phyloP scores from a whole-genome alignment of 371 early-diverging fungal species.

The Nosema muscidifuracis region DNA sequence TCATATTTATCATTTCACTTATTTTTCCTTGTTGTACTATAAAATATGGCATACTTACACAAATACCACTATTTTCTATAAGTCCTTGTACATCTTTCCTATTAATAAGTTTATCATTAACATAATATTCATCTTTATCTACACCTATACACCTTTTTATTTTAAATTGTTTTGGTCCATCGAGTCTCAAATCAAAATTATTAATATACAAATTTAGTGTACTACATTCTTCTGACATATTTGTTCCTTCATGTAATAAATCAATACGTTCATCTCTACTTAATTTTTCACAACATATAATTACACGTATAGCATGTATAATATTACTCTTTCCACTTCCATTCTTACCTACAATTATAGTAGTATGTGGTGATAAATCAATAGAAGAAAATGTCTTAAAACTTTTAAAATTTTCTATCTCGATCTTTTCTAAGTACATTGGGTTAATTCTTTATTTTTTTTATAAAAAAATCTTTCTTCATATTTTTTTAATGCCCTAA shows the following conservation, averaged over 20 bases:
- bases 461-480: no score
- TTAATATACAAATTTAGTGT: conserved; percentile 93
- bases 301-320: conserved; percentile 88
- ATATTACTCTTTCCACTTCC: conserved; percentile 98
- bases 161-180: conserved; percentile 73
- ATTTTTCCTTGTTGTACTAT: conserved; percentile 97
- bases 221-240: conserved; percentile 64
- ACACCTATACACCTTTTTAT: conserved; percentile 82
- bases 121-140: conserved; percentile 89
- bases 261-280: conserved; percentile 81
- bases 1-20: conserved; percentile 80
- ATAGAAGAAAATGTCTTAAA: conserved; percentile 42
- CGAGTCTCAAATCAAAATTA: conserved; percentile 82
- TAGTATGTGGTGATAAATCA: conserved; percentile 29
- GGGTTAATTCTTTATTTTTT: no score
- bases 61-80: conserved; percentile 89
- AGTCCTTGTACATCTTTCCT: conserved; percentile 78
- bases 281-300: conserved; percentile 71
- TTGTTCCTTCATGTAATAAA: conserved; percentile 79
- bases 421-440: conserved; percentile 56
- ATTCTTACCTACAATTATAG: conserved; percentile 73
- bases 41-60: conserved; percentile 70
- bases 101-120: conserved; percentile 78
- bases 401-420: conserved; percentile 57
- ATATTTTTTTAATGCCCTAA: no score